Base-by-base conservation (phyloP, 805 yeast species). In the Candida boidinii region DNA sequence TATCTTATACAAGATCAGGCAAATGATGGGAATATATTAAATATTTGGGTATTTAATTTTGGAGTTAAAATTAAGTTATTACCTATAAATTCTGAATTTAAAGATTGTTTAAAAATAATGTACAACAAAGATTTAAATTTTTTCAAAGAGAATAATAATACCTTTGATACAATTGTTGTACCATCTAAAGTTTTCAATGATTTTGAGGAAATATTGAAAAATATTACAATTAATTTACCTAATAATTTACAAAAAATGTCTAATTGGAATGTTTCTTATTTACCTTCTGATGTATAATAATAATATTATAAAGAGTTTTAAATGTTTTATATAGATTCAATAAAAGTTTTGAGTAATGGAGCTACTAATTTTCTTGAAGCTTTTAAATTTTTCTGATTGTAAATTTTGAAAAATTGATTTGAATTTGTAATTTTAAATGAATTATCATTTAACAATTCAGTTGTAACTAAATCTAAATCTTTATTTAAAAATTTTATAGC, bases 341-440 rank as follows among this genome's bases (percentile, higher is more conserved):
- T n/a, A 12, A 17, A 46, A 10, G 36, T 26, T 21, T 47, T 43
- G 22, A 70, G 34, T 11, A 63, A 49, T 1, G 96, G 96, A 4
- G 84, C 95, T 10, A 87, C 84, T 51, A 83, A 94, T 51, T 88
- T 88, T 46, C 96, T 68, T 23, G 92, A 81, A 2, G 90, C 88
- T 7, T 58, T 52, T 11, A 68, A 46, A 38, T 80, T 75, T 5
- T 33, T 39, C 40, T 64, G 66, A 49, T 80, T 81, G 41, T 58
- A 49, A 36, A 56, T 30, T 6, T n/a, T 19, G 7, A 37, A 24
- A 6, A 20, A 26, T 9, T 25, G 30, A 15, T 35, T 39, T 17
- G 25, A 23, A 17, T 36, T 20, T 33, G 32, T 14, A 21, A n/a
- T n/a, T n/a, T n/a, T n/a, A n/a, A n/a, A n/a, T n/a, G n/a, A n/a